Base-by-base conservation (phyloP, 2,329 filamentous ascomycete species). In the Massarina eburnea region DNA sequence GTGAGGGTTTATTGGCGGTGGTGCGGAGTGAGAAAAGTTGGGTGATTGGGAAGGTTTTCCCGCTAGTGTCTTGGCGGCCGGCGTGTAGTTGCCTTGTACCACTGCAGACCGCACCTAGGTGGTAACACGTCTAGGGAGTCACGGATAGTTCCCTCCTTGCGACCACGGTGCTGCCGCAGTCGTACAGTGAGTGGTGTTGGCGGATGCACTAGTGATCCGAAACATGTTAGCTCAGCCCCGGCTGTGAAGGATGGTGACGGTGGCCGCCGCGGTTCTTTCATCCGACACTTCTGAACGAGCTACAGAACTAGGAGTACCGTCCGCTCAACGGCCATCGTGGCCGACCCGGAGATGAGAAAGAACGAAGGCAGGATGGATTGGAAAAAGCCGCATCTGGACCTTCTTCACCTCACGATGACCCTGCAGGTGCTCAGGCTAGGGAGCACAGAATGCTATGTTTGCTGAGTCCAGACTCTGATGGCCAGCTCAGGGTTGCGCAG, bases 61-160 rank as follows among this genome's bases (percentile, higher is more conserved):
- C 55, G 55, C 51, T 56, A 58, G 52, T 37, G 58, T 10, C 51
- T 50, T 57, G 56, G 54, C 57, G 22, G 3, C 18, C 4, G 40
- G 45, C 39, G 19, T 52, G 45, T 36, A 37, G 34, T 38, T 54
- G 41, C 41, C 48, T 17, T n/a, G 33, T 5, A 6, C 7, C 6
- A 30, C 12, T 30, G 27, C 27, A 14, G 9, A 30, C 27, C n/a
- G n/a, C n/a, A n/a, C n/a, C n/a, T n/a, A n/a, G n/a, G n/a, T n/a
- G n/a, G n/a, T n/a, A n/a, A 29, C 26, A 29, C 14, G 8, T 29
- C 8, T 29, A 29, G n/a, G n/a, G n/a, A n/a, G n/a, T n/a, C n/a
- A n/a, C n/a, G n/a, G n/a, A n/a, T n/a, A n/a, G n/a, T n/a, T n/a
- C n/a, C n/a, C n/a, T n/a, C n/a, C n/a, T n/a, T n/a, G n/a, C n/a